Evolutionary conservation across 2,329 filamentous ascomycete species (phyloP), one percentile per base, ranked within the genome.

Genomic region (Aspergillus bombycis): DNA sequence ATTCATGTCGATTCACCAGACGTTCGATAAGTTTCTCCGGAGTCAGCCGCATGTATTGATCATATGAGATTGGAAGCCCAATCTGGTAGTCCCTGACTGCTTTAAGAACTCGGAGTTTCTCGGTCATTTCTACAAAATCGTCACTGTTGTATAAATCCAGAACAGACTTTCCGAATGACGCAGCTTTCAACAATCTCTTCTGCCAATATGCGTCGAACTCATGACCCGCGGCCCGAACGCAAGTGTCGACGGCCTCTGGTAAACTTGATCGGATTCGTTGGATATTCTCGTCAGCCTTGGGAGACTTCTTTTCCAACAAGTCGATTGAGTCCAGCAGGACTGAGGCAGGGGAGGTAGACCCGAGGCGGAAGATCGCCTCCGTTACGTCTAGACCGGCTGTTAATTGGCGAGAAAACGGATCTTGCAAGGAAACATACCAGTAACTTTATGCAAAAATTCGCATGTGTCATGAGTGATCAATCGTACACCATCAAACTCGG

Each of bases 71-170:
- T 0, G 94, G 93, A 26, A 99, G 82, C 2, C 95, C 95, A 59
- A 98, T 86, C 71, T 96, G 91, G 75, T 95, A 98, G 77, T 91
- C 96, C 58, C 95, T 89, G 14, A 94, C 91, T 8, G 94, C 94
- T 71, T 97, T 98, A 55, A 99, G 84, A 0, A 99, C 94, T 19
- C 95, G 90, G 19, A 99, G 81, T 0, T 90, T 95, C 77, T 99
- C 94, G 70, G 93, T 97, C 90, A 97, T 98, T 67, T 98, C 94
- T 60, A 99, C 95, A 78, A 98, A 99, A 68, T 99, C 94, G 73
- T 99, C 95, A 74, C 94, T 97, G 78, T 95, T 97, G 80, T 98
- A 99, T 14, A 98, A 89, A 72, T 98, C 95, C 4, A 99, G 85
- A 0, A 98, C 95, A 0, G 95, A 98, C 77, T 99, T 99, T 65